Evolutionary conservation across 192 early-diverging fungal genomes (phyloP).

Genomic region (Coemansia sp.): DNA sequence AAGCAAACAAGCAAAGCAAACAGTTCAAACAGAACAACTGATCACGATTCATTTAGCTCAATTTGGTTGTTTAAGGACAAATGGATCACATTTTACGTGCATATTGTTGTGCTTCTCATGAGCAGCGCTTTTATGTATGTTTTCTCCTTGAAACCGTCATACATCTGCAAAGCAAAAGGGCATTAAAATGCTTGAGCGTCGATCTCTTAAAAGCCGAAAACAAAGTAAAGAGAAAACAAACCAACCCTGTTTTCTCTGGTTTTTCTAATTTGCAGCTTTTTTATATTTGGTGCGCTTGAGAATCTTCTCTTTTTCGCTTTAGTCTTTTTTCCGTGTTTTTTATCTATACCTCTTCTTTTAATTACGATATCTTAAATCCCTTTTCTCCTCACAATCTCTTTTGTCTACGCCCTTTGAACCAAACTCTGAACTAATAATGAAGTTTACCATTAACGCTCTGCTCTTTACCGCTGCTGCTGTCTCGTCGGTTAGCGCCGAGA

Average conservation of each 20-base stretch:
- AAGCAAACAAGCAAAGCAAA: background rate
- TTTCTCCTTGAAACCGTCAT: background rate
- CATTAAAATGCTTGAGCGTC: background rate
- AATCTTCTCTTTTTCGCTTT: background rate
- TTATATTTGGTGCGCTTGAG: background rate
- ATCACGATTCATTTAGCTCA: background rate
- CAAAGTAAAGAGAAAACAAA: background rate
- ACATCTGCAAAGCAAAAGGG: background rate
- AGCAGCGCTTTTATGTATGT: background rate
- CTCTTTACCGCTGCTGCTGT: constrained; percentile 23
- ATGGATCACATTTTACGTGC: background rate
- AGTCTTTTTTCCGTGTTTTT: background rate
- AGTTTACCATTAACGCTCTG: constrained; percentile 18
- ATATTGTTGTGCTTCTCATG: background rate
- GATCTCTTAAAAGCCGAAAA: background rate
- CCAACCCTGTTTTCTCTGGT: background rate
- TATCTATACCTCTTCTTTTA: background rate
- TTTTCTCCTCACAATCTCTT: background rate
- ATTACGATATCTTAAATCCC: background rate
- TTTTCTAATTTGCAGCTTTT: background rate
- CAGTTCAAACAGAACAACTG: background rate
- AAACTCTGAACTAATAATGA: constrained; percentile 24
- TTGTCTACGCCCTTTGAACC: background rate
- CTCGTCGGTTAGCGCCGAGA: constrained; percentile 9
- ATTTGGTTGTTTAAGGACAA: background rate